Conservation (phyloP, 805 yeast species). For the Saccharomycopsis amapae region DNA sequence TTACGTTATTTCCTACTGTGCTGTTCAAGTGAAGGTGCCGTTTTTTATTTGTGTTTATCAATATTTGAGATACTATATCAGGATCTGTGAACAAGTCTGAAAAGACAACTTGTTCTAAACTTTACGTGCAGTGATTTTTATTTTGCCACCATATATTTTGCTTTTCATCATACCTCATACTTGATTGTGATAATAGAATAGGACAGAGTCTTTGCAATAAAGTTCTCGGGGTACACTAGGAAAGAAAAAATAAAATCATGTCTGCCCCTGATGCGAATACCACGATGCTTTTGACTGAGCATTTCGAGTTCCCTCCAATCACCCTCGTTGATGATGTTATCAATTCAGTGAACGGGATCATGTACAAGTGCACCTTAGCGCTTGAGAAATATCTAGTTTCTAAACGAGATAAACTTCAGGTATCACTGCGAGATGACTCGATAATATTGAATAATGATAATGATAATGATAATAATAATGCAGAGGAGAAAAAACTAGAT, state of each 20-base stretch:
- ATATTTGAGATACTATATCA: no score
- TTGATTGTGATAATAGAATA: not conserved
- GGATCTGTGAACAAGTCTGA: no score
- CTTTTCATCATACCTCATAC: not conserved
- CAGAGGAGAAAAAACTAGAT: conserved; percentile 28
- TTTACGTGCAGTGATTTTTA: no score
- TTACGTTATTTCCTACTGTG: no score
- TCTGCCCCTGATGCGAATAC: conserved; percentile 33
- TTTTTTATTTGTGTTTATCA: no score
- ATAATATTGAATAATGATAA: conserved; percentile 18
- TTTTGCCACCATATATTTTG: not conserved
- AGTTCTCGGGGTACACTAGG: no score
- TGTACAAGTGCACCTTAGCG: conserved; percentile 76
- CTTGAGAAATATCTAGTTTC: conserved; percentile 57
- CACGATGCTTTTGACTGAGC: conserved; percentile 67
- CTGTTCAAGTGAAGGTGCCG: no score
- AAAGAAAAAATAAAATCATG: conserved; percentile 24
- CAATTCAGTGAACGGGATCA: conserved; percentile 76
- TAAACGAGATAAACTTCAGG: conserved; percentile 21
- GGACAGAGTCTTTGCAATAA: not conserved
- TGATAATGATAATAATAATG: conserved; percentile 24
- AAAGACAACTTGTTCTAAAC: no score
- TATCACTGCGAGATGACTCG: no score
- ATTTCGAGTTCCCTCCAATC: conserved; percentile 77
- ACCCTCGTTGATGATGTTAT: conserved; percentile 80